phyloP scores from a whole-genome alignment of 2,329 filamentous ascomycete species.

The Aspergillus carbonarius region DNA sequence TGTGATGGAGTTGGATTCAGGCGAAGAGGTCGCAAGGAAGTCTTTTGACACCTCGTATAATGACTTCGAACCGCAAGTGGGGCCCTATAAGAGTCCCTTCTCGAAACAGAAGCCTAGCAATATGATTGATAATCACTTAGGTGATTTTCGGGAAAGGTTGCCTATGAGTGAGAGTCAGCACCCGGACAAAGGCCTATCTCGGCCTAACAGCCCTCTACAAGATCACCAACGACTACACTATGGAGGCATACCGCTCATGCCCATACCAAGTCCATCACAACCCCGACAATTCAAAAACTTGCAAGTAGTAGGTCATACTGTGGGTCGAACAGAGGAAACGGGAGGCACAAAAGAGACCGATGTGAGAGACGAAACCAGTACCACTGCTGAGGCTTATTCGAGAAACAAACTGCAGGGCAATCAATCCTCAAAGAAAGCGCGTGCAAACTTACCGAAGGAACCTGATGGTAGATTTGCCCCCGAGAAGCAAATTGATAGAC shows the following conservation, averaged over 20 bases:
- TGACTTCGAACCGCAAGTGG: not conserved
- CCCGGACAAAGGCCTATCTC: no score
- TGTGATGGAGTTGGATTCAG: constrained; percentile 15
- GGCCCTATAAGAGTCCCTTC: not conserved
- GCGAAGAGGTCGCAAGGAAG: constrained; percentile 9
- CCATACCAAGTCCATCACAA: no score
- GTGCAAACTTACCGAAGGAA: not conserved
- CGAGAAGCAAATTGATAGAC: not conserved
- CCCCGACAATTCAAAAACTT: not conserved
- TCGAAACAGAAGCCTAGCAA: not conserved
- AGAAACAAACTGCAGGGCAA: no score
- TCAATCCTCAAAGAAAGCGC: not conserved
- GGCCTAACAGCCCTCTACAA: not conserved
- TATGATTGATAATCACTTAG: not conserved
- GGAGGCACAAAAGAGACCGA: no score
- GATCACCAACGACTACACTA: not conserved
- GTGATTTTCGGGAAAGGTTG: no score
- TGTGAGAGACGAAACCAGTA: no score
- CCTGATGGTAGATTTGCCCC: not conserved
- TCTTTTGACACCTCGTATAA: not conserved
- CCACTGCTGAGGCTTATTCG: no score
- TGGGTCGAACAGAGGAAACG: no score
- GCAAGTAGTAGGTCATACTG: not conserved
- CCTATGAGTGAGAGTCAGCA: not conserved
- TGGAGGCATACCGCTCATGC: not conserved